phyloP scores from a whole-genome alignment of 108 stramenopile species.

The Epithemia pelagica region DNA sequence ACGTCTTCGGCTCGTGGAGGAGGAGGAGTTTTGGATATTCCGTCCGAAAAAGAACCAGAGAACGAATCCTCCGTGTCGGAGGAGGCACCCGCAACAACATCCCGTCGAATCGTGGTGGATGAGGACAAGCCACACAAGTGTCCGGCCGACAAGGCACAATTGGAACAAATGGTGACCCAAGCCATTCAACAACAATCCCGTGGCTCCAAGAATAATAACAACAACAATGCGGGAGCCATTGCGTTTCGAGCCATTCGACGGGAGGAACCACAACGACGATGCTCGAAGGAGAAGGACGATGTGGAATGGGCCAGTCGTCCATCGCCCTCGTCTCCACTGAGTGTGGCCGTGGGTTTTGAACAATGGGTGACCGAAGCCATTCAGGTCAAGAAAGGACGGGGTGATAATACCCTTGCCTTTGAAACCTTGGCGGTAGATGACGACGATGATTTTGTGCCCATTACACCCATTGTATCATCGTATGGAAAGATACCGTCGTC shows the following conservation, averaged over 20 bases:
- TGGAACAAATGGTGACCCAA: neutral
- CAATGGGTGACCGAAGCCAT: neutral
- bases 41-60: neutral
- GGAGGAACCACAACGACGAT: neutral
- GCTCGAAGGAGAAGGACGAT: neutral
- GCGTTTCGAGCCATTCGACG: neutral
- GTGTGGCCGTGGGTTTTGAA: neutral
- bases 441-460: neutral
- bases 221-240: neutral
- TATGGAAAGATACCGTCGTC: no score
- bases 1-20: no score
- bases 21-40: neutral
- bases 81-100: neutral
- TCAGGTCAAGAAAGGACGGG: neutral
- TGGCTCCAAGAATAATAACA: neutral
- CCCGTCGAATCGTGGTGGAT: neutral
- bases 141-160: neutral
- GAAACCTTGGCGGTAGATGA: neutral
- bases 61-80: neutral
- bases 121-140: neutral
- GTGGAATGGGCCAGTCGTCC: neutral
- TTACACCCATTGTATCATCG: no score
- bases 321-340: neutral
- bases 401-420: neutral
- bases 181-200: neutral